Evolutionary conservation across 441 rosid species (phyloP).

Genomic region (Eugenia klotzschiana): DNA sequence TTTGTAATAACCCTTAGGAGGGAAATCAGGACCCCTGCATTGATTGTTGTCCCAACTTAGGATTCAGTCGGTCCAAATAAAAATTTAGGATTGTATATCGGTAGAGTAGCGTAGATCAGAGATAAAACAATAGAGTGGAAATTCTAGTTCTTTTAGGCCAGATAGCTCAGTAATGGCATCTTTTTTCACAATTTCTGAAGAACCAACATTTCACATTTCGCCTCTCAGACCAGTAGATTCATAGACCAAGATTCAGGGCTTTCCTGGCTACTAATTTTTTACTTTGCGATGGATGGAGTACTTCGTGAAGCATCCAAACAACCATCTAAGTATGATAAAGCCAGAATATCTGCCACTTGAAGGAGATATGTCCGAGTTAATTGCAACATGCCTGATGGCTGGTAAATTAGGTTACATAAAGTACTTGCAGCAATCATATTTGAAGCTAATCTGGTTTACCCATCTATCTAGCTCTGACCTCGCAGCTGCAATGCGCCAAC

Average conservation of each 20-base stretch:
- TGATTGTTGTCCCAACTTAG: background rate
- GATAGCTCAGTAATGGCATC: background rate
- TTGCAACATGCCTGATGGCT: background rate
- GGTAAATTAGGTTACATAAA: background rate
- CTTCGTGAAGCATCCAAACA: background rate
- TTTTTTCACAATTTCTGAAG: background rate
- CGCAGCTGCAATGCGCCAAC: background rate
- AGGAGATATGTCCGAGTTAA: background rate
- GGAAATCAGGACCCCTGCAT: constrained; percentile 86
- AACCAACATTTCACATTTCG: background rate
- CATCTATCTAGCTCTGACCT: background rate
- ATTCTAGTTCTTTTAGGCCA: background rate
- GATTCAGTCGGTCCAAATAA: background rate
- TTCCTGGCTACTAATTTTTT: background rate
- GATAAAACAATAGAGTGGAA: background rate
- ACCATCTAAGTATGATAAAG: background rate
- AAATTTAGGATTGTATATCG: background rate
- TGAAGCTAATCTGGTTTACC: background rate
- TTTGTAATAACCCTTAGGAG: constrained; percentile 61
- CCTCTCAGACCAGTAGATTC: background rate
- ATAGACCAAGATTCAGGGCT: background rate
- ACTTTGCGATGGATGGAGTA: background rate
- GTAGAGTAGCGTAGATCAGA: background rate
- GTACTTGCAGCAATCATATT: background rate
- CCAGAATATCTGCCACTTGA: background rate